Conservation (phyloP, 1,139 yeast genomes). For the Kazachstania sp. region DNA sequence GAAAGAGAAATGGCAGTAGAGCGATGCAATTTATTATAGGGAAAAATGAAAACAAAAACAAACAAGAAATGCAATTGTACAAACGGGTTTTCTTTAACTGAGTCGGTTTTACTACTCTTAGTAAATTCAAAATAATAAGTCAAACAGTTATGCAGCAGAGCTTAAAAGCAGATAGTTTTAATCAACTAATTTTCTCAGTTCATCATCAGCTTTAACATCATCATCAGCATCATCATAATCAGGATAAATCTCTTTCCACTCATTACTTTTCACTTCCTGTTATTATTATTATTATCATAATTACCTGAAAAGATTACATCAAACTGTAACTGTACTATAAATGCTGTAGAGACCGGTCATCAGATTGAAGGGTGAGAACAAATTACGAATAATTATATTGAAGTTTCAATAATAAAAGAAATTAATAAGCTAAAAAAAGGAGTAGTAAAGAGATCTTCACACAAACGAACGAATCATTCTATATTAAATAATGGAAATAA, state of each 20-base stretch:
- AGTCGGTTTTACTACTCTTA: neutral
- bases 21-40: neutral
- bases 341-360: neutral
- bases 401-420: neutral
- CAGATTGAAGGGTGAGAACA: neutral
- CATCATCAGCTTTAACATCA: neutral
- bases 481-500: neutral
- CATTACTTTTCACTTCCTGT: no score
- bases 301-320: neutral
- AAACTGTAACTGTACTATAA: neutral
- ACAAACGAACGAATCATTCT: neutral
- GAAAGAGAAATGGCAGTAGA: neutral
- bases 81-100: neutral
- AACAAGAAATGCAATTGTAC: neutral
- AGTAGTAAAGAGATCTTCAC: neutral
- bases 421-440: neutral
- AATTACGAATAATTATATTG: neutral
- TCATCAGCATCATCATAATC: neutral
- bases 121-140: neutral
- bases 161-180: neutral
- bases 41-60: neutral
- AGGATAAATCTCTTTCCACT: no score
- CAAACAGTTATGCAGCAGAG: no score
- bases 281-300: neutral
- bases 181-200: neutral